These are phyloP conservation scores for Wallacemonas rigidus DNA, from an alignment of 208 protist genomes.

Conservation along the genomic window DNA sequence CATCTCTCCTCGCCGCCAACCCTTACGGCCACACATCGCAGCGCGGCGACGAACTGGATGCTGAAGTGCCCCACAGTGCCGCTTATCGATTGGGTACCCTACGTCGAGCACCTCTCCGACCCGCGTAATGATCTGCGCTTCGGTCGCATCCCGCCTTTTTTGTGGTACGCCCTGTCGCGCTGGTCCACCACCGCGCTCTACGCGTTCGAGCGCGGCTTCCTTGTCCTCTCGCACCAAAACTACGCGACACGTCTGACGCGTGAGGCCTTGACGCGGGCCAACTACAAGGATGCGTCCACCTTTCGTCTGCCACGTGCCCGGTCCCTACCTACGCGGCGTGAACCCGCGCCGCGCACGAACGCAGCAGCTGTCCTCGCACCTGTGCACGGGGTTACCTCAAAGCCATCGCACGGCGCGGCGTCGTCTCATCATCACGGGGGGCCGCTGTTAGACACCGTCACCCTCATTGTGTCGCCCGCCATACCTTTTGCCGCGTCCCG, in stretches of 20 bases:
- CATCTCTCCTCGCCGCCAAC: background rate
- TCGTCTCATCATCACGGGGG: background rate
- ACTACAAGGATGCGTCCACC: background rate
- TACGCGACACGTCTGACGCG: background rate
- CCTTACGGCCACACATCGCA: background rate
- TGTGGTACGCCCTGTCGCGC: conserved; percentile 31
- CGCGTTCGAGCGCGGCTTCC: conserved; percentile 30
- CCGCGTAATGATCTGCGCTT: conserved; percentile 37
- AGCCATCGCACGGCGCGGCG: background rate
- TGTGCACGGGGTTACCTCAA: conserved; percentile 2
- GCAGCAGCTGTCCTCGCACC: background rate
- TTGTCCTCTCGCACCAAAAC: conserved; percentile 22
- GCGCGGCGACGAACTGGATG: conserved; percentile 2
- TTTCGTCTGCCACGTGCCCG: background rate
- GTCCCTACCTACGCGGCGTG: background rate
- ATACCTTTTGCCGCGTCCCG: background rate
- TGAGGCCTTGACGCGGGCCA: background rate
- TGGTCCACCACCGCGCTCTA: conserved; percentile 26
- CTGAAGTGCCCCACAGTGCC: background rate
- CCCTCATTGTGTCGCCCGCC: conserved; percentile 20
- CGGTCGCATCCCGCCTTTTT: conserved; percentile 34
- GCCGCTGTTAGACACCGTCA: conserved; percentile 24
- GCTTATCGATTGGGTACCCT: conserved; percentile 32
- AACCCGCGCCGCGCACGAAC: background rate
- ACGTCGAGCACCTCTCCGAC: conserved; percentile 29